A percentile compares a stretch with the other conserved stretches of the same genome.
Conservation (phyloP, 2,329 filamentous ascomycete species). For the Colletotrichum eleusines region DNA sequence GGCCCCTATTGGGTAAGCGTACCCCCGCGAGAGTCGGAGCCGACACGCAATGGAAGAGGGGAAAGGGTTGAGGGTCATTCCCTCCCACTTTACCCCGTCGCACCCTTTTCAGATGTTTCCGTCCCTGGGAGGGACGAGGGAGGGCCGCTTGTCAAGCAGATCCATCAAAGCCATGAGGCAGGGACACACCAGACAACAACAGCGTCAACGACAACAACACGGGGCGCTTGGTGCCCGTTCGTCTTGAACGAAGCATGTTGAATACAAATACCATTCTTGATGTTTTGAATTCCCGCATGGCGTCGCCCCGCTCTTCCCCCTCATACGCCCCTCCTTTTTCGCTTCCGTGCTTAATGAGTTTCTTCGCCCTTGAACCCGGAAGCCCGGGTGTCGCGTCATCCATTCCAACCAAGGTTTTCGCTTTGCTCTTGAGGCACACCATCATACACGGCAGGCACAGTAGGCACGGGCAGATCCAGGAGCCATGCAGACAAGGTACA, state of each 20-base stretch:
- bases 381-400: constrained; percentile 36
- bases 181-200: not conserved
- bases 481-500: not conserved
- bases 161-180: constrained; percentile 6
- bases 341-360: not conserved
- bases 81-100: constrained; percentile 2
- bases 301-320: not conserved
- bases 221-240: constrained; percentile 26
- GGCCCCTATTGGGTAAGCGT: not conserved
- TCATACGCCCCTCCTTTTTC: too few species aligned
- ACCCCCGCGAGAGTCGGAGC: not conserved
- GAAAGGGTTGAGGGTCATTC: not conserved
- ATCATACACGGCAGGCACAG: not conserved
- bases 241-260: constrained; percentile 33
- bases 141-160: constrained; percentile 23
- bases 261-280: constrained; percentile 16
- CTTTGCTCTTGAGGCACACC: not conserved
- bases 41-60: not conserved
- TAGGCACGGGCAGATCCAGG: not conserved
- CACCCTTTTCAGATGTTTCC: constrained; percentile 34
- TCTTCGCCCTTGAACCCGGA: constrained; percentile 29
- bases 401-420: constrained; percentile 12
- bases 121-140: constrained; percentile 7
- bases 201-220: too few species aligned
- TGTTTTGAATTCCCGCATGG: constrained; percentile 28